Evolutionary conservation across 2,329 filamentous ascomycete species (phyloP).

Genomic region (Pseudogymnoascus verrucosus): DNA sequence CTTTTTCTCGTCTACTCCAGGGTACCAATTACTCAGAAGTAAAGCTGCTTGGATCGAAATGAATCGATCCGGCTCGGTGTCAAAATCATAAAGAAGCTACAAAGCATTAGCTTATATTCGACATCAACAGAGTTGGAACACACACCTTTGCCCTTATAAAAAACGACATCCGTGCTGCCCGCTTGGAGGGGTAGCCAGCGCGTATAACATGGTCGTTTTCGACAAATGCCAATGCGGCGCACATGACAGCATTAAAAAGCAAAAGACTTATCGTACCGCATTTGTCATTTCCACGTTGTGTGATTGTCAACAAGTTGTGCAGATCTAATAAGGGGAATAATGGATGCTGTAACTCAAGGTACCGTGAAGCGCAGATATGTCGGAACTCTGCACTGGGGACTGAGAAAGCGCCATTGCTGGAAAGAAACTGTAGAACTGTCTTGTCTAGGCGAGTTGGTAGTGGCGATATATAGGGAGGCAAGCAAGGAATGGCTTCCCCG

Average conservation of each 20-base stretch:
- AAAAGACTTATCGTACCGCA: slow-evolving; percentile 57
- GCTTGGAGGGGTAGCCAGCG: slow-evolving; percentile 67
- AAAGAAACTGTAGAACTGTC: background rate
- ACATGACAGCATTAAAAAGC: slow-evolving; percentile 88
- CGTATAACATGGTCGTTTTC: slow-evolving; percentile 66
- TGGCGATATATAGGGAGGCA: background rate
- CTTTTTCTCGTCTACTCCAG: slow-evolving; percentile 89
- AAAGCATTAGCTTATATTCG: background rate
- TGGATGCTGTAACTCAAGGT: background rate
- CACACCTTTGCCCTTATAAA: slow-evolving; percentile 64
- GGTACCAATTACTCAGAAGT: slow-evolving; percentile 92
- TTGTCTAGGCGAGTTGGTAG: background rate
- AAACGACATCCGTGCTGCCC: slow-evolving; percentile 73
- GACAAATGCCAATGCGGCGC: slow-evolving; percentile 76
- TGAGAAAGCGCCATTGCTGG: background rate
- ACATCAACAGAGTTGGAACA: background rate
- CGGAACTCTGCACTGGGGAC: background rate
- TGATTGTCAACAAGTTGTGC: background rate
- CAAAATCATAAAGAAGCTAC: slow-evolving; percentile 76
- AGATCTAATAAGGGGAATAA: background rate
- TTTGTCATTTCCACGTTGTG: background rate
- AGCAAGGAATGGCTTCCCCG: background rate
- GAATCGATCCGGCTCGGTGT: slow-evolving; percentile 82
- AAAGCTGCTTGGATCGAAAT: slow-evolving; percentile 77
- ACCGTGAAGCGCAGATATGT: background rate